Conservation (phyloP, 306 rosid species). For the Lathyrus oleraceus region DNA sequence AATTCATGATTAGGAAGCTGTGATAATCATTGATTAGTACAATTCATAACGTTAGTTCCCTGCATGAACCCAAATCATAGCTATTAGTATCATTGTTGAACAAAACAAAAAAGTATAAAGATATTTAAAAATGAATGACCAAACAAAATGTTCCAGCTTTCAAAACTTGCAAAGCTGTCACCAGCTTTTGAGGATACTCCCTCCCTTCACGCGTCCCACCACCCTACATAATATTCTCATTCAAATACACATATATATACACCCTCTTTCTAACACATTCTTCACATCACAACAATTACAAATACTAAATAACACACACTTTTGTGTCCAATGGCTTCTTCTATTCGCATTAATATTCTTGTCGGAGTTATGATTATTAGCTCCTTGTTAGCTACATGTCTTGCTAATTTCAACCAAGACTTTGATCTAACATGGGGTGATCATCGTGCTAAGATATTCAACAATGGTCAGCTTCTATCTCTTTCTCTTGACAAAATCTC, state of each 20-base stretch:
- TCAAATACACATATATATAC: constrained; percentile 30
- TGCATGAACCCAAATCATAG: background rate
- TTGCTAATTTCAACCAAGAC: constrained; percentile 61
- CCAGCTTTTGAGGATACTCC: constrained; percentile 41
- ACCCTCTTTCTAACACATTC: constrained; percentile 35
- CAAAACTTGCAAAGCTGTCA: constrained; percentile 59
- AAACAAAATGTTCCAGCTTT: constrained; percentile 51
- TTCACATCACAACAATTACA: constrained; percentile 34
- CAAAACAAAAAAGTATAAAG: background rate
- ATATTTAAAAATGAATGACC: background rate
- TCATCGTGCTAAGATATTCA: constrained; percentile 65
- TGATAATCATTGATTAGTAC: background rate
- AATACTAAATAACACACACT: background rate
- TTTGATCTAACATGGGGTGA: constrained; percentile 83
- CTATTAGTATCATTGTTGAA: too few species aligned
- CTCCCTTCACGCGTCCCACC: constrained; percentile 56
- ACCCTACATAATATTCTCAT: constrained; percentile 22
- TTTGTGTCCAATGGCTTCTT: constrained; percentile 39
- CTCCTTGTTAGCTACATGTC: constrained; percentile 40
- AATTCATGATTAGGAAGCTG: background rate
- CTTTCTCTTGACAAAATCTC: constrained; percentile 68
- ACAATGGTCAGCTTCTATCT: constrained; percentile 67
- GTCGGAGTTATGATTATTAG: constrained; percentile 39
- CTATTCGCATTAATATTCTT: constrained; percentile 22
- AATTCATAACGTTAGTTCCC: background rate